These are phyloP conservation scores for Osmanthus fragrans DNA, from an alignment of 257 asterid species.

Conservation along the genomic window DNA sequence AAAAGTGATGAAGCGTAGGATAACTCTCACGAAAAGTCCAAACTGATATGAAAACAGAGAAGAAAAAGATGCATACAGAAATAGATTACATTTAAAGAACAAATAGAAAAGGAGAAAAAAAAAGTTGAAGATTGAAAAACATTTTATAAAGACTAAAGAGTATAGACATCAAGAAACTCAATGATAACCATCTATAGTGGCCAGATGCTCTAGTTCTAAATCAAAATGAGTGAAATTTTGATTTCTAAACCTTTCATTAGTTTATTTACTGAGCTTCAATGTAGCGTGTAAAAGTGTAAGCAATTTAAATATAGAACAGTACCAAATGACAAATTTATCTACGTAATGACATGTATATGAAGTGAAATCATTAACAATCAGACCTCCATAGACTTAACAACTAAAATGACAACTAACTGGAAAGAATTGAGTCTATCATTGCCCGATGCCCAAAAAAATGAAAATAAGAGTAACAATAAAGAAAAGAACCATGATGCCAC, in stretches of 20 bases:
- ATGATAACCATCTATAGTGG: not conserved
- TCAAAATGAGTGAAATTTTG: not conserved
- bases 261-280: not conserved
- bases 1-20: not conserved
- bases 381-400: constrained; percentile 1
- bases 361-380: not conserved
- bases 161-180: not conserved
- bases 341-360: not conserved
- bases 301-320: not conserved
- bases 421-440: constrained; percentile 8
- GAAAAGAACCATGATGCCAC: no score
- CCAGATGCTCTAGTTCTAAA: not conserved
- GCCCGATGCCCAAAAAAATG: not conserved
- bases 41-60: not conserved
- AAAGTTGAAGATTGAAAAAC: not conserved
- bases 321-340: not conserved
- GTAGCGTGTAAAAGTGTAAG: constrained; percentile 17
- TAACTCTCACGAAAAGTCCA: not conserved
- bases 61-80: not conserved
- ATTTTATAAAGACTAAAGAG: not conserved
- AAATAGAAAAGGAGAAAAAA: not conserved
- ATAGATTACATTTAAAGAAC: not conserved
- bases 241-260: not conserved
- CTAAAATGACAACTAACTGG: not conserved
- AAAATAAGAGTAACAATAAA: not conserved